Percentiles rank a stretch among this genome's conserved stretches.
Conservation (phyloP, 1,139 yeast species). For the Tardiomyces digboiensis region DNA sequence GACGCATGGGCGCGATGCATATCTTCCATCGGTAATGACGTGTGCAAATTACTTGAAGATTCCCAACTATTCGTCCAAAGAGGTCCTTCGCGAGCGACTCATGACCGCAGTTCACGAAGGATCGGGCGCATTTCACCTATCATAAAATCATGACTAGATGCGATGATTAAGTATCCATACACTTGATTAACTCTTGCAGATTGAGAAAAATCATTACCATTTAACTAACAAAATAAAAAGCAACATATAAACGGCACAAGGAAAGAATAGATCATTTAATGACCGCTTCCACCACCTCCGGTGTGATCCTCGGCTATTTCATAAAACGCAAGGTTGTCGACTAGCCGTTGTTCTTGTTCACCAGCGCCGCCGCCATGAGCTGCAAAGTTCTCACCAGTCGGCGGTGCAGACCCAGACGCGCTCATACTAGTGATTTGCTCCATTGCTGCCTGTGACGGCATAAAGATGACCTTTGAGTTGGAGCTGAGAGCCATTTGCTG, state of each 20-base stretch:
- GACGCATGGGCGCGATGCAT: conserved; percentile 55
- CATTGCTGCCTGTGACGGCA: conserved; percentile 45
- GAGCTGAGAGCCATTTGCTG: conserved; percentile 60
- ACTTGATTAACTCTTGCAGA: too few relatives aligned
- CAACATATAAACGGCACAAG: too few relatives aligned
- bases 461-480: conserved; percentile 59
- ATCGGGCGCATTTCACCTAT: conserved; percentile 76
- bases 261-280: too few relatives aligned
- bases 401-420: not conserved
- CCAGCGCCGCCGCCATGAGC: not conserved
- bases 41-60: conserved; percentile 91
- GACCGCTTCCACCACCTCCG: too few relatives aligned
- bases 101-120: conserved; percentile 78
- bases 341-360: not conserved
- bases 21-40: conserved; percentile 96
- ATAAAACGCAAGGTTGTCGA: not conserved
- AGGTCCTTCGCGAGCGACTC: conserved; percentile 48
- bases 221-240: too few relatives aligned
- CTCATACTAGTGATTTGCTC: conserved; percentile 18
- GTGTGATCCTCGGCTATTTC: too few relatives aligned
- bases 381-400: not conserved
- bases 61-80: conserved; percentile 66
- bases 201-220: too few relatives aligned
- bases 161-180: too few relatives aligned
- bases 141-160: too few relatives aligned